Evolutionary conservation across 352 stramenopile species (phyloP).

Genomic region (Pythium insidiosum): DNA sequence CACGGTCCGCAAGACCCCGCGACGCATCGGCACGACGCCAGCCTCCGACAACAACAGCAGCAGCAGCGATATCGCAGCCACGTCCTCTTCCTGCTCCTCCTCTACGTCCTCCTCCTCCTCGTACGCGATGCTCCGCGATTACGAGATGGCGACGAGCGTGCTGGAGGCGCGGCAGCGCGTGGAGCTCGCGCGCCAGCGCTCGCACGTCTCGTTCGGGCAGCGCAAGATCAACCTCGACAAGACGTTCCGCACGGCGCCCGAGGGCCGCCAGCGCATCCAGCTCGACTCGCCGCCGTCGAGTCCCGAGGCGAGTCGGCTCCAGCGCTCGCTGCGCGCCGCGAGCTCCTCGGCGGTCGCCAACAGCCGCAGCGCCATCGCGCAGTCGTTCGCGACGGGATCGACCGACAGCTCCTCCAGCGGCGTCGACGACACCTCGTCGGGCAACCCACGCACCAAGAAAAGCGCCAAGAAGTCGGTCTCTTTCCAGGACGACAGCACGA

Average conservation of each 20-base stretch:
- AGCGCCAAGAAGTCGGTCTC: constrained; percentile 55
- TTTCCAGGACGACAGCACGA: constrained; percentile 24
- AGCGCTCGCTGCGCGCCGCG: constrained; percentile 19
- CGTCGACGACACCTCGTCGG: constrained; percentile 10
- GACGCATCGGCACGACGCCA: constrained; percentile 1
- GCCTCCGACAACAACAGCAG: no score
- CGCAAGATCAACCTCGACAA: constrained; percentile 36
- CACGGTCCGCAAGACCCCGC: neutral
- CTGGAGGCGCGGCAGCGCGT: constrained; percentile 29
- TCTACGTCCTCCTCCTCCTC: neutral
- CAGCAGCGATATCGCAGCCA: no score
- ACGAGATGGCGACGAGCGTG: constrained; percentile 33
- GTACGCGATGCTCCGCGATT: constrained; percentile 20
- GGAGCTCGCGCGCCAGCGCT: constrained; percentile 36
- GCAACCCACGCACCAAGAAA: constrained; percentile 12
- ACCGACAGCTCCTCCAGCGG: constrained; percentile 6
- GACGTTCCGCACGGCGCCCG: constrained; percentile 48
- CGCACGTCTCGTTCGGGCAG: constrained; percentile 40
- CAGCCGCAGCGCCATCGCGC: neutral
- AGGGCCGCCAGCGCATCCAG: constrained; percentile 24
- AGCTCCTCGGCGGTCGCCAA: constrained; percentile 13
- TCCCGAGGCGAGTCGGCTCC: constrained; percentile 6
- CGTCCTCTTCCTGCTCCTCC: no score
- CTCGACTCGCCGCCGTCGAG: constrained; percentile 19
- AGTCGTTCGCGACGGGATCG: neutral